Base-by-base conservation (phyloP, 163 green algal species). In the Scenedesmus sp. region DNA sequence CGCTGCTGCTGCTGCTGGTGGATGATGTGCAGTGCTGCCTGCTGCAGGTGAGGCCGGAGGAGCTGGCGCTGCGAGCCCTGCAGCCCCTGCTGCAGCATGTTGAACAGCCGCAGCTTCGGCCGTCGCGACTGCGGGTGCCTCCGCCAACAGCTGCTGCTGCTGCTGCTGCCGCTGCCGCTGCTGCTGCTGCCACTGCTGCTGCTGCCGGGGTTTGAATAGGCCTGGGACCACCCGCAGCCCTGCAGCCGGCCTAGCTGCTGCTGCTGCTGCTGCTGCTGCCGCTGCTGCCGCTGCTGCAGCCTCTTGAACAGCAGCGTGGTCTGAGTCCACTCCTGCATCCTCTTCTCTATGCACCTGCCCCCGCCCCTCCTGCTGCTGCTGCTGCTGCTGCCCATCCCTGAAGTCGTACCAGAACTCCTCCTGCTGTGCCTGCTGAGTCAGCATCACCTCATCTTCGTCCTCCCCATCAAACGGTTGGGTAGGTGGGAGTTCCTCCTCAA, bases 161-260 rank as follows among this genome's bases (percentile, higher is more conserved):
- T 76, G 20, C 81, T 40, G 35, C 10, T 20, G 9, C 76, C 33
- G 16, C 9, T 70, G 24, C 80, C 18, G 5, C 40, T 37, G 81
- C 81, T 22, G 81, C 81, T 65, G 44, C 3, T n/a, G 16, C 81
- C 22, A 9, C 56, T 86, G 81, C 42, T 86, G 81, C 46, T 86
- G 46, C n/a, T 42, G 43, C 16, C 13, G 37, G 6, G 24, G 30
- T 35, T 53, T 88, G 83, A 89, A 89, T 4, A 89, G 43, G 53
- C 83, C 83, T 35, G 83, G 68, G 10, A 89, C 83, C 83, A 89
- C 33, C 0, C 83, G 83, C 59, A 68, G 59, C 24, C 24, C 56
- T 43, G 81, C 65, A 76, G 30, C 65, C 37, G 40, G 42, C 26
- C 37, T 40, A 10, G 10, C 37, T 10, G 76, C 37, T 13, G 43